A percentile compares a stretch with the other conserved stretches of the same genome.
Evolutionary conservation across 257 asterid genomes (phyloP).

Genomic region (Petunia secreta): DNA sequence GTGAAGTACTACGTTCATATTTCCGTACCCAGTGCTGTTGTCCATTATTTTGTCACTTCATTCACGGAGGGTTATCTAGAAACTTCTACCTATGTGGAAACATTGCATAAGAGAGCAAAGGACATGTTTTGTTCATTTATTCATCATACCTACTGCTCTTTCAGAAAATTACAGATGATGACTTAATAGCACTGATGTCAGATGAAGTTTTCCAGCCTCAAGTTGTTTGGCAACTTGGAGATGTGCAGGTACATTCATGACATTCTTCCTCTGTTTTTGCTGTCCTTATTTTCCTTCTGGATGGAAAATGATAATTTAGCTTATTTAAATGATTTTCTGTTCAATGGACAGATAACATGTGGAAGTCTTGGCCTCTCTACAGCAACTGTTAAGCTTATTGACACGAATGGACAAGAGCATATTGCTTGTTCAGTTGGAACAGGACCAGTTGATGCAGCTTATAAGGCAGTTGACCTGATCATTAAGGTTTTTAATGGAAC

Average conservation of each 20-base stretch:
- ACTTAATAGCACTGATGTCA: constrained; percentile 74
- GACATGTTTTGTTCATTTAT: neutral
- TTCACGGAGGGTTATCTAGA: neutral
- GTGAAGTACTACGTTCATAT: constrained; percentile 34
- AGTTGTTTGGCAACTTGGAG: constrained; percentile 75
- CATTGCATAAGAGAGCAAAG: neutral
- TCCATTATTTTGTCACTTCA: neutral
- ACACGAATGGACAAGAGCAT: constrained; percentile 61
- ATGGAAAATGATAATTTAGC: neutral
- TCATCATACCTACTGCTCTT: constrained; percentile 26
- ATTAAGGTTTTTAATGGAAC: constrained; percentile 59
- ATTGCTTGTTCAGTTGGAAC: constrained; percentile 90
- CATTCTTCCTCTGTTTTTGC: neutral
- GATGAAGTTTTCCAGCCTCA: constrained; percentile 92
- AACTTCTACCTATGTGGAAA: neutral
- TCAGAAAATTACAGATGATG: constrained; percentile 76
- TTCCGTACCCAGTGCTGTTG: neutral
- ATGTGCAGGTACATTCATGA: constrained; percentile 59
- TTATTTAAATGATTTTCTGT: neutral
- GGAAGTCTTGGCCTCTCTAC: constrained; percentile 96
- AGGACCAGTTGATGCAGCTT: constrained; percentile 98
- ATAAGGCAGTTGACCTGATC: constrained; percentile 80
- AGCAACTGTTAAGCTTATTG: constrained; percentile 83
- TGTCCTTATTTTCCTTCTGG: neutral
- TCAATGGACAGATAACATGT: constrained; percentile 70